These are phyloP conservation scores for Fusarium sterilihyphosum DNA, from an alignment of 2,329 filamentous ascomycete species.

Conservation along the genomic window DNA sequence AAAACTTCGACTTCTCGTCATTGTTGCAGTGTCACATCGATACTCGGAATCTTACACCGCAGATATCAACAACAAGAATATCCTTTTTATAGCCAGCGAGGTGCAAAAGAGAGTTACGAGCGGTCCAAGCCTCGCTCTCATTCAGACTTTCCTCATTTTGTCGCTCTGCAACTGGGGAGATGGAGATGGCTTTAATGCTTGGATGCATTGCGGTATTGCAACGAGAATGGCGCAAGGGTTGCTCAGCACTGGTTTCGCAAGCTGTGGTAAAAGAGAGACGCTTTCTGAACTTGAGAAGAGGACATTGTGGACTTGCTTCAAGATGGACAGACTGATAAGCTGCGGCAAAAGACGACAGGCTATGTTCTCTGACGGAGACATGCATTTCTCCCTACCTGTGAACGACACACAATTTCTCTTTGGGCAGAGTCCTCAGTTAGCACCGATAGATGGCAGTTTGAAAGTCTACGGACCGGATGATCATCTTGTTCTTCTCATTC, in stretches of 20 bases:
- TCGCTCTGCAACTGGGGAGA: conserved; percentile 41
- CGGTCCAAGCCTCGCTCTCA: conserved; percentile 25
- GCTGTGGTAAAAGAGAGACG: conserved; percentile 13
- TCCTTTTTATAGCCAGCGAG: conserved; percentile 13
- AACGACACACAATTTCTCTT: conserved; percentile 38
- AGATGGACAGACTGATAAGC: conserved; percentile 35
- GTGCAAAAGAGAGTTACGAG: conserved; percentile 24
- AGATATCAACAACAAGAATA: not conserved
- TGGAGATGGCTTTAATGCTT: conserved; percentile 41
- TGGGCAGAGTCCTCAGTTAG: not conserved
- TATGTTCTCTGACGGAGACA: conserved; percentile 32
- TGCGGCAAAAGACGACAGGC: conserved; percentile 38
- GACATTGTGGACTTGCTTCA: conserved; percentile 40
- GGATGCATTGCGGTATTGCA: conserved; percentile 42
- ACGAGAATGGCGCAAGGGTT: conserved; percentile 40
- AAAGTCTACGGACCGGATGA: conserved; percentile 16
- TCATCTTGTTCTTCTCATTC: conserved; percentile 25
- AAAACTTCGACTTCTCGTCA: conserved; percentile 30
- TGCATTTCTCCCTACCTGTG: conserved; percentile 23
- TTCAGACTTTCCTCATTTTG: conserved; percentile 35
- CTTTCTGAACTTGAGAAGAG: conserved; percentile 38
- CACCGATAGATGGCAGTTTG: not conserved
- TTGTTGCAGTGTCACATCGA: conserved; percentile 27
- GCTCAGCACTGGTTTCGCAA: conserved; percentile 31
- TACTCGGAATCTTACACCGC: not conserved